Conservation (phyloP, 1,284 basidiomycete species). For the Ustilago loliicola region DNA sequence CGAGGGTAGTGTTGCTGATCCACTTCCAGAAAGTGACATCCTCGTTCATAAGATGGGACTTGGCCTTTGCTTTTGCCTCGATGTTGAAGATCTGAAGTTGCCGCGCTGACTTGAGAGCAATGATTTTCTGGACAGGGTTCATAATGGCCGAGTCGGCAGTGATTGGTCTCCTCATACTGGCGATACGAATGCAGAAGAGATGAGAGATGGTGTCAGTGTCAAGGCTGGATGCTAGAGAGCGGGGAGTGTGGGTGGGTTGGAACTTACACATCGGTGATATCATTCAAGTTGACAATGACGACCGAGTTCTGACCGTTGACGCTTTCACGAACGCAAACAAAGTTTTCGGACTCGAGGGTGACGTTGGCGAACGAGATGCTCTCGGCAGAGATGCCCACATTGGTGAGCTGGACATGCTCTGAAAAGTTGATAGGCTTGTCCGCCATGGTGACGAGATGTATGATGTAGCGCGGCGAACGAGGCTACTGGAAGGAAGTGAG, state of each 20-base stretch:
- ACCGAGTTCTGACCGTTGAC: conserved; percentile 63
- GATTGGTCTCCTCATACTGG: conserved; percentile 87
- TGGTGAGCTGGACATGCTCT: conserved; percentile 81
- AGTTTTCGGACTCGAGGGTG: conserved; percentile 96
- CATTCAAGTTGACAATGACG: conserved; percentile 69
- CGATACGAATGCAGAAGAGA: not conserved
- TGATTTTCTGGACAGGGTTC: conserved; percentile 96
- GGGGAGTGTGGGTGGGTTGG: not conserved
- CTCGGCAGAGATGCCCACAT: conserved; percentile 92
- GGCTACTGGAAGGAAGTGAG: conserved; percentile 8
- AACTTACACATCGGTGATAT: conserved; percentile 65
- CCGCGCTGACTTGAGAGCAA: conserved; percentile 84
- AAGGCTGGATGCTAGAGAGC: not conserved
- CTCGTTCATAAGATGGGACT: conserved; percentile 90
- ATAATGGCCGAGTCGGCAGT: conserved; percentile 98
- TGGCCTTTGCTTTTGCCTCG: conserved; percentile 94
- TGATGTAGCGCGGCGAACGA: conserved; percentile 16
- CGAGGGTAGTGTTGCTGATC: conserved; percentile 90
- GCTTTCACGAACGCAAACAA: conserved; percentile 88
- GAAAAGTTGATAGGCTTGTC: conserved; percentile 69
- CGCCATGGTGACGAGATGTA: conserved; percentile 54
- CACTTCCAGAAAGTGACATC: conserved; percentile 99
- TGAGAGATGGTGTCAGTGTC: not conserved
- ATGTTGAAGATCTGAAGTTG: conserved; percentile 99
- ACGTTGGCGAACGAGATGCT: conserved; percentile 98